Percentiles rank a stretch among this genome's conserved stretches.
Evolutionary conservation across 192 early-diverging fungal genomes (phyloP).

Genomic region (Helicostylum pulchrum): DNA sequence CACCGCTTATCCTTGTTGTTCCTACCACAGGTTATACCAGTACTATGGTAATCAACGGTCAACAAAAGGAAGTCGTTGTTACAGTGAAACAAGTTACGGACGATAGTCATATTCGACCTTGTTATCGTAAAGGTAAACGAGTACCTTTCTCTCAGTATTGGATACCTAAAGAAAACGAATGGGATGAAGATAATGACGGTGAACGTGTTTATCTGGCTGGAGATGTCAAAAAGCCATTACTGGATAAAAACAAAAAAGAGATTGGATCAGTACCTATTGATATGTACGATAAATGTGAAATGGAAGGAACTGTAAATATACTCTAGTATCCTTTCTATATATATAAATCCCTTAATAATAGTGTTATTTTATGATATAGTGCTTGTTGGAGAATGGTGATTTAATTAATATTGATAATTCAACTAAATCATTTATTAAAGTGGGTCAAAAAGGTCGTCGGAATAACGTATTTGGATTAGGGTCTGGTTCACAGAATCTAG

Average conservation of each 20-base stretch:
- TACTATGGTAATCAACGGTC: no score
- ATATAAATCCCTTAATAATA: no score
- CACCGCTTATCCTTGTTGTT: no score
- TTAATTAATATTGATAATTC: constrained; percentile 21
- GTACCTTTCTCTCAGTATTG: constrained; percentile 28
- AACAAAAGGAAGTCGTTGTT: no score
- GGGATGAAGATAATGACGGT: constrained; percentile 28
- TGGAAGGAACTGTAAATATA: constrained; percentile 37
- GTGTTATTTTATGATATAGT: no score
- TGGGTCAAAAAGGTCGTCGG: constrained; percentile 2
- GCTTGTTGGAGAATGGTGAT: constrained; percentile 17
- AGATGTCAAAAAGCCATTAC: background rate
- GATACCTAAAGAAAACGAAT: constrained; percentile 36
- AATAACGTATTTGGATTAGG: constrained; percentile 14
- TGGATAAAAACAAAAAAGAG: background rate
- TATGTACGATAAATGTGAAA: constrained; percentile 22
- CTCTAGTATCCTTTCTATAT: no score
- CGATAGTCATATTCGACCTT: constrained; percentile 1
- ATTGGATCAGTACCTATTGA: constrained; percentile 12
- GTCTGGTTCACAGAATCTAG: constrained; percentile 14
- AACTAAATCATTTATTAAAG: background rate
- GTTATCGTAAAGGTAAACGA: constrained; percentile 12
- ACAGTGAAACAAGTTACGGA: background rate
- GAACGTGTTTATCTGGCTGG: constrained; percentile 15
- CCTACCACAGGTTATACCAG: no score